Base-by-base conservation (phyloP, 331 rosid genomes). In the Malus hybrid region DNA sequence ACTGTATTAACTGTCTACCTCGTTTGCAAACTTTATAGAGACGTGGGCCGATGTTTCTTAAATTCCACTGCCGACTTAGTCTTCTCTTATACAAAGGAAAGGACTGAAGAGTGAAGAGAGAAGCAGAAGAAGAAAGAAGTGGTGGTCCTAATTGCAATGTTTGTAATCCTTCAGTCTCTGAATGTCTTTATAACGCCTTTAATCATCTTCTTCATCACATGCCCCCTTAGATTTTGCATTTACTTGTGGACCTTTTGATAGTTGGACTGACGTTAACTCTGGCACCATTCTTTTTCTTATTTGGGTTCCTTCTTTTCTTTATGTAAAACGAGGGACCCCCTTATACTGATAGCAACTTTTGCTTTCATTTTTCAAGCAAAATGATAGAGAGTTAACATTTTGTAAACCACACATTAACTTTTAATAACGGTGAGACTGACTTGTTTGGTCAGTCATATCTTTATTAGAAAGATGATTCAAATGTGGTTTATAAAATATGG, bases 41-140 rank as follows among this genome's bases (percentile, higher is more conserved):
- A 73, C 69, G 88, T 82, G 93, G 93, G 79, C 84, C 87, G 85
- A 80, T 85, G 88, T 74, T 85, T 65, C 90, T 81, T 88, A 85
- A 90, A 85, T 83, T 86, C 91, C 76, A 80, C 87, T 83, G 91
- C 67, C 77, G 76, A 73, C 32, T 65, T 31, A 7, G 22, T 73
- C 78, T 74, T 36, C 84, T 78, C 84, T 67, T 65, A 15, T 8
- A 36, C n/a, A 80, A 73, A 80, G 63, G 46, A 55, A 42, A n/a
- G 67, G 54, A 50, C 56, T 50, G 9, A 16, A 67, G n/a, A 59
- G 32, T 11, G 29, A 27, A 60, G 65, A 60, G 32, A 14, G 39
- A 63, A 63, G 67, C 67, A 6, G n/a, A 63, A 62, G 67, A 13
- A 28, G 67, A 54, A 29, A 16, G 10, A 52, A 7, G 29, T 8